A percentile compares a stretch with the other conserved stretches of the same genome.
These are phyloP conservation scores for Spergularia bocconei DNA, from an alignment of 148 eudicot species.

Conservation along the genomic window DNA sequence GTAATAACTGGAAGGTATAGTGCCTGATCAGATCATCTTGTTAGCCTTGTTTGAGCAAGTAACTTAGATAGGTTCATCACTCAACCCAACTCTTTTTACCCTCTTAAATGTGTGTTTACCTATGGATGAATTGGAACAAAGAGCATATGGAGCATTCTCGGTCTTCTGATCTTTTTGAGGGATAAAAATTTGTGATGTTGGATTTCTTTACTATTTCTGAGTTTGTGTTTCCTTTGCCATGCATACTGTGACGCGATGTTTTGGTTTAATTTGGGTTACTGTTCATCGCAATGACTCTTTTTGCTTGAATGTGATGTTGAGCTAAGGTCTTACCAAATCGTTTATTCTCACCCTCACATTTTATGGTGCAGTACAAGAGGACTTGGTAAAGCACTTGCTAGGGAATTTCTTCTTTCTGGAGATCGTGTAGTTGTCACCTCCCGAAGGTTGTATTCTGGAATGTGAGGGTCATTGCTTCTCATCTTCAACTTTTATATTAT, in stretches of 20 bases:
- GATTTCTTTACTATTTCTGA: background rate
- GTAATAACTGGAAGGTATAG: constrained; percentile 96
- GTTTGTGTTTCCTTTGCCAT: background rate
- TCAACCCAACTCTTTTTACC: background rate
- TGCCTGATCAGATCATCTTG: background rate
- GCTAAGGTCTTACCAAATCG: background rate
- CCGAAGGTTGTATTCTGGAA: constrained; percentile 61
- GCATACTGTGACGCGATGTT: background rate
- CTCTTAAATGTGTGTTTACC: background rate
- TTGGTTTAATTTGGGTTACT: background rate
- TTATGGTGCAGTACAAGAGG: constrained; percentile 83
- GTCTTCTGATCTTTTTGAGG: no score
- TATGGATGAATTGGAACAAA: background rate
- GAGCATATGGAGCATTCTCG: background rate
- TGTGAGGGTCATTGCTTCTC: background rate
- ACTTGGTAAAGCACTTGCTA: constrained; percentile 95
- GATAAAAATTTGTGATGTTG: no score
- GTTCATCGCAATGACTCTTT: background rate
- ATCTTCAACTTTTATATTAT: constrained; percentile 7
- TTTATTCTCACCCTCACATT: constrained; percentile 12
- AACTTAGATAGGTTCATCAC: background rate
- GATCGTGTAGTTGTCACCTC: constrained; percentile 92
- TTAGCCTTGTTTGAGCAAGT: background rate
- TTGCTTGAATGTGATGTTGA: background rate
- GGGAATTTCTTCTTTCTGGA: constrained; percentile 96